Base-by-base conservation (phyloP, 2,329 filamentous ascomycete genomes). In the Colletotrichum tropicale region DNA sequence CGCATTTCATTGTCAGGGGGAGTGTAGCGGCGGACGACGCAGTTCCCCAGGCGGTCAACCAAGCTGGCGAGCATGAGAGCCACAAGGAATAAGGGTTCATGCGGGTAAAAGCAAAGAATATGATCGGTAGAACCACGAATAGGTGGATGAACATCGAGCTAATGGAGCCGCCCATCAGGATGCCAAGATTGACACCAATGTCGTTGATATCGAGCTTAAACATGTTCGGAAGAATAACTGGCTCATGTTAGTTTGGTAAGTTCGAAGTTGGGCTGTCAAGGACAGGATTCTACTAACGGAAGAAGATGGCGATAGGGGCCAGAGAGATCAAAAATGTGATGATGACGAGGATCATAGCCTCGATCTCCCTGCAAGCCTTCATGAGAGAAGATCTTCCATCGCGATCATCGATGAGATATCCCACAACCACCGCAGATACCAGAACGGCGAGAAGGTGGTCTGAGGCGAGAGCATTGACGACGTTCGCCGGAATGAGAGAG, bases 31-130 rank as follows among this genome's bases (percentile, higher is more conserved):
- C 89, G 3, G 87, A 89, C 2, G 88, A 89, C 1, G 89, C 88
- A 13, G 88, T 87, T 52, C 89, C 88, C 88, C 89, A 90, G 1
- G 88, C 89, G 2, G 88, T 90, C 66, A 90, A 83, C 89, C 89
- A 90, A 0, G 88, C 88, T 0, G 86, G 87, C 4, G 87, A 87
- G 75, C 85, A 86, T 74, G 85, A 87, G 74, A 88, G 21, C 88
- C 88, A 90, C 78, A 86, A 83, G 0, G 82, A 70, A 70, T 88
- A 90, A 0, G 88, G 87, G 77, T 90, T 90, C 74, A 81, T 79
- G 66, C 87, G 81, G 2, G 84, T 85, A 70, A 88, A 81, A 24
- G 55, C 58, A 66, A 85, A 85, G 82, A 84, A 88, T 43, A 88
- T 78, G 58, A 84, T 76, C 0, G 88, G 89, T 0, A 89, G 81